Evolutionary conservation across 371 early-diverging fungal genomes (phyloP).

Genomic region (Rhizopus sp.): DNA sequence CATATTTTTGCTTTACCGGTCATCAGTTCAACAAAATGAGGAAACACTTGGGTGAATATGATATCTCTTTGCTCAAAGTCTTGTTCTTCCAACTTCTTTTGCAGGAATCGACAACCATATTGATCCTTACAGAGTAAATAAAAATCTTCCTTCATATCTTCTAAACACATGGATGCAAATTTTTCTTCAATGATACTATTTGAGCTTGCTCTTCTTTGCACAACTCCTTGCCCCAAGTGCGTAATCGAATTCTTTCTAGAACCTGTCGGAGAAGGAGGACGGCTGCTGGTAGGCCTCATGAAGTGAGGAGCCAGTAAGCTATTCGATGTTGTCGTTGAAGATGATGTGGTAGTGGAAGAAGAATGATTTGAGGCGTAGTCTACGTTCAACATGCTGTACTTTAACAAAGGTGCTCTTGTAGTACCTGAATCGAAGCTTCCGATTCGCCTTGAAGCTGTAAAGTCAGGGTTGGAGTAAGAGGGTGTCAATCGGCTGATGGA

Average conservation of each 20-base stretch:
- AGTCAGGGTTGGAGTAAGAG: constrained; percentile 47
- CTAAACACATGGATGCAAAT: constrained; percentile 63
- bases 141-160: constrained; percentile 73
- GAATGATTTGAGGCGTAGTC: background rate
- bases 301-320: constrained; percentile 30
- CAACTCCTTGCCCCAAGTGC: constrained; percentile 3
- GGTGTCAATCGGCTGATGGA: constrained; percentile 28
- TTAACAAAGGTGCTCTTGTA: background rate
- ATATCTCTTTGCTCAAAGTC: constrained; percentile 58
- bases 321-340: constrained; percentile 18
- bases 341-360: constrained; percentile 8
- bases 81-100: constrained; percentile 82
- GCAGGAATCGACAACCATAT: constrained; percentile 87
- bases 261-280: constrained; percentile 22
- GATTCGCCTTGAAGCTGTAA: constrained; percentile 33
- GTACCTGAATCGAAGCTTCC: constrained; percentile 26
- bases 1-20: constrained; percentile 51
- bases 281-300: constrained; percentile 19
- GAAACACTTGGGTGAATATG: constrained; percentile 76
- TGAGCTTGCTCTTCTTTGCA: constrained; percentile 13
- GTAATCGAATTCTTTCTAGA: constrained; percentile 19
- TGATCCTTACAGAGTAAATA: constrained; percentile 87
- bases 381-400: too few species aligned
- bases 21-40: constrained; percentile 83
- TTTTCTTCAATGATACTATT: constrained; percentile 48